Base-by-base conservation (phyloP, 768 basidiomycete species). In the Russula sp. region DNA sequence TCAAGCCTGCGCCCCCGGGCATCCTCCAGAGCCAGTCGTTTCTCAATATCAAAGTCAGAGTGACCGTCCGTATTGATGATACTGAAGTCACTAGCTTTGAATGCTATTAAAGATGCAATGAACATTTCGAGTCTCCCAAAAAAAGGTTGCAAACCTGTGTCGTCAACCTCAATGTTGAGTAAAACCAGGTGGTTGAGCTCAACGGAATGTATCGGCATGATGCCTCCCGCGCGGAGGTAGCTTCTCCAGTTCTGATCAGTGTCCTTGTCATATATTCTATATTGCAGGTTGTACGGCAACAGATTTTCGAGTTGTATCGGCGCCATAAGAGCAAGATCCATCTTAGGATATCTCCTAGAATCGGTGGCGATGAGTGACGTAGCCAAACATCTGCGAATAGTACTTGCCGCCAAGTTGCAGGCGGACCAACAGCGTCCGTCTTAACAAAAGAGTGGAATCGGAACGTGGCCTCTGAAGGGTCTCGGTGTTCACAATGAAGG, bases 181-280 rank as follows among this genome's bases (percentile, higher is more conserved):
- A 98, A 75, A 29, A 98, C 81, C 58, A 98, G 79, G 73, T 99
- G 97, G 6, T 82, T 81, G 3, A 98, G 77, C 69, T 98, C 94
- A 32, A 97, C 91, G 2, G 93, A 94, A 70, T 98, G 97, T 18
- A 98, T 87, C 3, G 97, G 97, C 85, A 96, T 96, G 43, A 93
- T 79, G 7, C 95, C 96, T 34, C 97, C 96, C 69, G 90, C 85
- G 48, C 95, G 83, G 16, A 98, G 78, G 75, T 93, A 99, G 70
- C 90, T 95, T 65, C 84, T 85, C 87, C 94, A 98, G 69, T 96
- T 95, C 69, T 93, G 90, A 68, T 93, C 86, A 0, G 89, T 87
- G 65, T 97, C 84, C 76, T 94, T 97, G 78, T 99, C 95, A 66
- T 93, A 98, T 38, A 98, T 89, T n/a, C 93, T 83, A 75, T 97